Conservation (phyloP, 2,329 filamentous ascomycete species). For the Cadophora sp. region DNA sequence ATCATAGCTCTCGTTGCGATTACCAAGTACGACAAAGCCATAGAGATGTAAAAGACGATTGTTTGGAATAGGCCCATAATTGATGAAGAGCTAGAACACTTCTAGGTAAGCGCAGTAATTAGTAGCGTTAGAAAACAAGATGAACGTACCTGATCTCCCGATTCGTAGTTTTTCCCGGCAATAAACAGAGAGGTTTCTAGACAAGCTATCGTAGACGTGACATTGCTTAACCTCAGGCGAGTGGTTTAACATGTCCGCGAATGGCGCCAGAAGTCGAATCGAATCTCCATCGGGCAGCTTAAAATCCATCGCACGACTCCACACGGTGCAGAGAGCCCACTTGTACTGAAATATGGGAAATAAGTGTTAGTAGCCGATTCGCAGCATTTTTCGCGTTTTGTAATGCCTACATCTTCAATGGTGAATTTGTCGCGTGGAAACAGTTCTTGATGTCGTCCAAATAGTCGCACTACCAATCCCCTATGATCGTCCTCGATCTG, state of each 20-base stretch:
- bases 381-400: constrained; percentile 21
- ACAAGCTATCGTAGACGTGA: constrained; percentile 25
- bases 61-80: constrained; percentile 26
- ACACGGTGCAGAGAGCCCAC: constrained; percentile 27
- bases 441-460: constrained; percentile 27
- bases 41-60: constrained; percentile 27
- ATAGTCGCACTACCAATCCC: constrained; percentile 25
- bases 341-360: constrained; percentile 26
- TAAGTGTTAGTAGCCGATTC: constrained; percentile 23
- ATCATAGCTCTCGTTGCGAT: constrained; percentile 26
- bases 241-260: constrained; percentile 26
- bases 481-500: constrained; percentile 25
- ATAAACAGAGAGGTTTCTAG: constrained; percentile 28
- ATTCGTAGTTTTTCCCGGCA: constrained; percentile 26
- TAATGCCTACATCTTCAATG: constrained; percentile 25
- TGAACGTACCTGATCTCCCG: constrained; percentile 25
- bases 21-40: constrained; percentile 25
- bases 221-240: constrained; percentile 26
- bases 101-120: constrained; percentile 21
- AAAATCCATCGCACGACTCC: constrained; percentile 28
- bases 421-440: constrained; percentile 27
- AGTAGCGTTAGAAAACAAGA: constrained; percentile 20
- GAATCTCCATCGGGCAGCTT: constrained; percentile 24
- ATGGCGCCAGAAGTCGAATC: constrained; percentile 26
- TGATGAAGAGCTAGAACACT: constrained; percentile 26